These are phyloP conservation scores for Calycina herbarum DNA, from an alignment of 2,329 filamentous ascomycete species.

Conservation along the genomic window DNA sequence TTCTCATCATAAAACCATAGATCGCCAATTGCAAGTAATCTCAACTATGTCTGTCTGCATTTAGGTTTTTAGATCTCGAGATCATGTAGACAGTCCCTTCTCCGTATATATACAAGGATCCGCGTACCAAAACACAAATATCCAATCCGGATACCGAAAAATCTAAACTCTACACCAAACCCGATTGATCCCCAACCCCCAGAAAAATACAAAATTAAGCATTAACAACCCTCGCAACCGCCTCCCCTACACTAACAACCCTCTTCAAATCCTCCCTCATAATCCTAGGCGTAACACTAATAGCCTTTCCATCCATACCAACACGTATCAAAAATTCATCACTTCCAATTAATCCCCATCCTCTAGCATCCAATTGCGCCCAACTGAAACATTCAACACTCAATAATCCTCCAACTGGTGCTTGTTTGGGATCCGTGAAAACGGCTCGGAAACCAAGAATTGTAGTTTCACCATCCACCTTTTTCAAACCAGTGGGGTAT, in stretches of 20 bases:
- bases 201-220: not conserved
- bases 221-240: not conserved
- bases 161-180: too few relatives aligned
- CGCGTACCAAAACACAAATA: too few relatives aligned
- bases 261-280: constrained; percentile 20
- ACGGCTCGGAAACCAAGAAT: not conserved
- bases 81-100: too few relatives aligned
- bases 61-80: too few relatives aligned
- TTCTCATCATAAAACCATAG: too few relatives aligned
- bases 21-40: too few relatives aligned
- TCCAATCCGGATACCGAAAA: too few relatives aligned
- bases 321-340: constrained; percentile 37
- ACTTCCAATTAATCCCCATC: constrained; percentile 31
- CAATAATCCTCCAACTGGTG: constrained; percentile 21
- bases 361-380: constrained; percentile 26
- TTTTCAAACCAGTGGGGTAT: not conserved
- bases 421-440: not conserved
- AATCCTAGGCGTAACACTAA: constrained; percentile 17
- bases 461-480: not conserved
- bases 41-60: too few relatives aligned
- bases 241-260: not conserved
- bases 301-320: constrained; percentile 27
- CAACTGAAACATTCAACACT: constrained; percentile 22
- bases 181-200: too few relatives aligned
- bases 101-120: too few relatives aligned